These are phyloP conservation scores for Amanita fuliginea DNA, from an alignment of 768 basidiomycete species.

Conservation along the genomic window DNA sequence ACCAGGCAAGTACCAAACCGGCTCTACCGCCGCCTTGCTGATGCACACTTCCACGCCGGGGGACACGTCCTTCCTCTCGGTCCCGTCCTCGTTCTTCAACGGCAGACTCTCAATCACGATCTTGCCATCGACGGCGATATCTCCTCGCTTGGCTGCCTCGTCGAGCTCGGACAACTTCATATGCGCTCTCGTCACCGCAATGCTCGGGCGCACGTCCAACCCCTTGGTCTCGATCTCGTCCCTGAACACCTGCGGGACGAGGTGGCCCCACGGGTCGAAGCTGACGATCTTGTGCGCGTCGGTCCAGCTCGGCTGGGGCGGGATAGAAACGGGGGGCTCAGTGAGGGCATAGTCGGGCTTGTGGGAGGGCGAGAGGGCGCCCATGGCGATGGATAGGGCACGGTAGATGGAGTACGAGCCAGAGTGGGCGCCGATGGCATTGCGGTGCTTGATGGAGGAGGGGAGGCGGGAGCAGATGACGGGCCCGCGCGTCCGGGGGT, in stretches of 20 bases:
- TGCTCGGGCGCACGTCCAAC: constrained; percentile 84
- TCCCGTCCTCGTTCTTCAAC: constrained; percentile 53
- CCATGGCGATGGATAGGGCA: constrained; percentile 87
- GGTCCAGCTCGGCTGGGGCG: constrained; percentile 68
- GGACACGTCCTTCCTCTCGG: constrained; percentile 32
- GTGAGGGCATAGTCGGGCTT: constrained; percentile 77
- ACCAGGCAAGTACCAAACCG: constrained; percentile 92
- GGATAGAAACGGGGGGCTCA: constrained; percentile 75
- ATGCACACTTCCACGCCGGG: constrained; percentile 81
- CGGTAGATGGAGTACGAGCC: constrained; percentile 95
- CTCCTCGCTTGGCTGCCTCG: constrained; percentile 62
- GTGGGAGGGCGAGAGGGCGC: constrained; percentile 64
- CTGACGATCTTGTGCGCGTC: constrained; percentile 75
- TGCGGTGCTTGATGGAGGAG: constrained; percentile 77
- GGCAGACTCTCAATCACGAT: constrained; percentile 65
- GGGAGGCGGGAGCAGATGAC: constrained; percentile 83
- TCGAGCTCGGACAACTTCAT: constrained; percentile 94
- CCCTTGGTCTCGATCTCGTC: constrained; percentile 51
- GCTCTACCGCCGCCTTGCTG: constrained; percentile 94
- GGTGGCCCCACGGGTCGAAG: constrained; percentile 90
- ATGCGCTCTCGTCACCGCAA: constrained; percentile 87
- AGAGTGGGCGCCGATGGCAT: constrained; percentile 88
- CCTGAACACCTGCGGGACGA: constrained; percentile 65
- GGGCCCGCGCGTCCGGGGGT: constrained; percentile 64
- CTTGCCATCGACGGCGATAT: constrained; percentile 70